Evolutionary conservation across 2,329 filamentous ascomycete species (phyloP).

Genomic region (Bisporella sp.): DNA sequence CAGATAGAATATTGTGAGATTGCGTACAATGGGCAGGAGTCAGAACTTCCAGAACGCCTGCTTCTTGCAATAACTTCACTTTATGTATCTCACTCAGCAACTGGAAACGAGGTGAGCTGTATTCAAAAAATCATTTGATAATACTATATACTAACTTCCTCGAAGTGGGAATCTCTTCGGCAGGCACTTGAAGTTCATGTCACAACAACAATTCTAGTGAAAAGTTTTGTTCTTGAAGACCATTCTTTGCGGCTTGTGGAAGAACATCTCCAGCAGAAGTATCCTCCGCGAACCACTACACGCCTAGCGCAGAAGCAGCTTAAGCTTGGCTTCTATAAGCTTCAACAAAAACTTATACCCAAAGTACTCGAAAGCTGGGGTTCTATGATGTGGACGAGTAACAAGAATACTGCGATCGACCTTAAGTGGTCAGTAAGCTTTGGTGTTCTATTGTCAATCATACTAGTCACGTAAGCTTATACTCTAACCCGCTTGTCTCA

Average conservation of each 20-base stretch:
- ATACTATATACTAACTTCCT: not conserved
- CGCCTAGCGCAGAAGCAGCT: slow-evolving; percentile 25
- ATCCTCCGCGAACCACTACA: slow-evolving; percentile 17
- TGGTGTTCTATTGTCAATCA: slow-evolving; percentile 22
- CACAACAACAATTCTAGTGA: slow-evolving; percentile 21
- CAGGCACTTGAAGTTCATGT: slow-evolving; percentile 25
- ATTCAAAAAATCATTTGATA: not conserved
- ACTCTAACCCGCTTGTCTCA: too few species aligned
- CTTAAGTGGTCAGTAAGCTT: slow-evolving; percentile 26
- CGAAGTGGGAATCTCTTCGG: slow-evolving; percentile 21
- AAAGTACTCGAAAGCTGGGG: slow-evolving; percentile 24
- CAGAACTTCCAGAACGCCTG: slow-evolving; percentile 18
- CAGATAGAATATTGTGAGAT: slow-evolving; percentile 15
- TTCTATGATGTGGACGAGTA: slow-evolving; percentile 25
- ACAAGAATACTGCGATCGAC: slow-evolving; percentile 18
- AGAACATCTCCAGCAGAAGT: slow-evolving; percentile 16
- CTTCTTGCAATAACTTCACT: slow-evolving; percentile 17
- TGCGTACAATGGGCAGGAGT: slow-evolving; percentile 20
- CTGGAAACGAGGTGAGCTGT: slow-evolving; percentile 18
- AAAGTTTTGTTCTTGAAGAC: slow-evolving; percentile 22
- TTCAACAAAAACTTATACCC: slow-evolving; percentile 22
- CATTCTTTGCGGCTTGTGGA: slow-evolving; percentile 20
- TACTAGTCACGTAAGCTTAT: slow-evolving; percentile 16
- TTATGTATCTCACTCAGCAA: slow-evolving; percentile 15
- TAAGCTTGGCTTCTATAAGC: slow-evolving; percentile 23